phyloP scores from a whole-genome alignment of 2,329 filamentous ascomycete genomes.

The Botrytis sinoallii region DNA sequence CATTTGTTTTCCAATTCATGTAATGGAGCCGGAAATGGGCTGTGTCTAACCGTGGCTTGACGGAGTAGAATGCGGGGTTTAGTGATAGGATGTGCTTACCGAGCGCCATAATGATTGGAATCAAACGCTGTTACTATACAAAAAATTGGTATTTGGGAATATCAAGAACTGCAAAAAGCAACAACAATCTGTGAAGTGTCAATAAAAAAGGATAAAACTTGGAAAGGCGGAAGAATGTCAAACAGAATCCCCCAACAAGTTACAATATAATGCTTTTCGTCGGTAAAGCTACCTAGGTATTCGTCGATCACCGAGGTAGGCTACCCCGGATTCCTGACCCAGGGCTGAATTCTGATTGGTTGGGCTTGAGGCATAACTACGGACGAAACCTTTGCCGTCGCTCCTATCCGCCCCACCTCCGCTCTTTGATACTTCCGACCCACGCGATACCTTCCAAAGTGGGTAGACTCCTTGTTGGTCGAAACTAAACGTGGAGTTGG shows the following conservation, averaged over 20 bases:
- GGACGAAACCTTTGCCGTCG: not conserved
- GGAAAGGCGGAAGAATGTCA: no score
- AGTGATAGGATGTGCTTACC: not conserved
- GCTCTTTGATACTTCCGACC: not conserved
- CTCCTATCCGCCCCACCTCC: not conserved
- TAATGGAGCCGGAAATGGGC: not conserved
- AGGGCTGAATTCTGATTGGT: not conserved
- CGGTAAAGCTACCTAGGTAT: slow-evolving; percentile 1
- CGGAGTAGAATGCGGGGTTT: not conserved
- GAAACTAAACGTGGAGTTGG: not conserved
- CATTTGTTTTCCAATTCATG: not conserved
- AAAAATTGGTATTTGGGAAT: not conserved
- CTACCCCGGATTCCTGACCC: not conserved
- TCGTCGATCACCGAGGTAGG: slow-evolving; percentile 5
- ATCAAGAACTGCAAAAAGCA: not conserved
- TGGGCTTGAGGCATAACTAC: not conserved
- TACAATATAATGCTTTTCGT: not conserved
- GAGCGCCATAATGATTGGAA: not conserved
- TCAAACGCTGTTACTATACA: not conserved
- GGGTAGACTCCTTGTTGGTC: not conserved
- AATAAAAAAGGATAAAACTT: not conserved
- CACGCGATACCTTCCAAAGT: not conserved
- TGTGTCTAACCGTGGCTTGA: not conserved
- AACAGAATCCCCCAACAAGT: not conserved
- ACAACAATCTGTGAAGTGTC: not conserved